phyloP scores from a whole-genome alignment of 1,284 basidiomycete genomes.

The Malassezia obtusa region DNA sequence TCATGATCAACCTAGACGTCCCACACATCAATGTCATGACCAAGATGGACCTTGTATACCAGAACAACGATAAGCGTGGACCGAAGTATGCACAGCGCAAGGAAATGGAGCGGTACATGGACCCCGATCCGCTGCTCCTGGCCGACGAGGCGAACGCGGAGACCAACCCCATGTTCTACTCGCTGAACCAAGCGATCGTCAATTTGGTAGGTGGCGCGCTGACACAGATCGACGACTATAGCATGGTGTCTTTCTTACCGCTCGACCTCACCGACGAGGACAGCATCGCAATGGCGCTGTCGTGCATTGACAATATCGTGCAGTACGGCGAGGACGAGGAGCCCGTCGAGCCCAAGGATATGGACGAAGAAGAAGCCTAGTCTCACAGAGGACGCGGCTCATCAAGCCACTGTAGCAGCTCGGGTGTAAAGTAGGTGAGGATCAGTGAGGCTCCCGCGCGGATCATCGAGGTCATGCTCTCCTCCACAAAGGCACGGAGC shows the following conservation, averaged over 20 bases:
- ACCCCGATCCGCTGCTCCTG: constrained; percentile 88
- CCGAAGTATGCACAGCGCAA: constrained; percentile 26
- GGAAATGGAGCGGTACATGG: constrained; percentile 68
- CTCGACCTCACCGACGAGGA: constrained; percentile 83
- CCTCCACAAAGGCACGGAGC: constrained; percentile 82
- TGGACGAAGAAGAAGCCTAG: constrained; percentile 34
- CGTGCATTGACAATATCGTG: constrained; percentile 93
- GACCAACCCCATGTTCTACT: constrained; percentile 77
- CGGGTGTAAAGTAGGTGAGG: constrained; percentile 86
- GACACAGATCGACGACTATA: constrained; percentile 87
- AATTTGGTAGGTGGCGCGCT: constrained; percentile 58
- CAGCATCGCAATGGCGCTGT: constrained; percentile 77
- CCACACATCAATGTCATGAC: constrained; percentile 97
- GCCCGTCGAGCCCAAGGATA: constrained; percentile 46
- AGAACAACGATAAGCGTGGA: constrained; percentile 56
- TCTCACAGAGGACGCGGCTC: not conserved
- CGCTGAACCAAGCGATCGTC: constrained; percentile 86
- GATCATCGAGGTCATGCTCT: constrained; percentile 77
- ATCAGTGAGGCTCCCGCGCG: constrained; percentile 84
- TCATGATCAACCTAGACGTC: constrained; percentile 94
- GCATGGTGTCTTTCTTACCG: constrained; percentile 90
- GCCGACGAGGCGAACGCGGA: constrained; percentile 59
- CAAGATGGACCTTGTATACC: constrained; percentile 90
- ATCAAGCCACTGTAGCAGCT: constrained; percentile 54
- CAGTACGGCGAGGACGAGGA: constrained; percentile 56